phyloP scores from a whole-genome alignment of 257 asterid genomes.

The Gentiana dahurica region DNA sequence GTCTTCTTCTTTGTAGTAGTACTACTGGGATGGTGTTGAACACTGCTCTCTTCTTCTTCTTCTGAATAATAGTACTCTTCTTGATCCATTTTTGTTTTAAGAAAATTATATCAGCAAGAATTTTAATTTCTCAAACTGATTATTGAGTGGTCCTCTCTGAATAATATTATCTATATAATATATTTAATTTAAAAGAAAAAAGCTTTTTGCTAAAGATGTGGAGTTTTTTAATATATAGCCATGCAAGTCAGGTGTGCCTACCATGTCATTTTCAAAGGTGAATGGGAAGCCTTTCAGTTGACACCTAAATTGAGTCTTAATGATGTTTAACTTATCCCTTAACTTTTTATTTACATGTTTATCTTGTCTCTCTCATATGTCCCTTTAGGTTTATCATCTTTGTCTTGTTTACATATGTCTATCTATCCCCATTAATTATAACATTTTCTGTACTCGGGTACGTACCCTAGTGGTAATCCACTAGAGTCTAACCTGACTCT shows the following conservation, averaged over 20 bases:
- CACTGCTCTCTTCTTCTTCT: constrained; percentile 8
- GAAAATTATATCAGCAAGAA: neutral
- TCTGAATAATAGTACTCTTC: constrained; percentile 12
- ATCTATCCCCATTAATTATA: too few relatives aligned
- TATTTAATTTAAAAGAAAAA: neutral
- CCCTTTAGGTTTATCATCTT: too few relatives aligned
- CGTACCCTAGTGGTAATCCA: too few relatives aligned
- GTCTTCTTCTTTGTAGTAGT: constrained; percentile 3
- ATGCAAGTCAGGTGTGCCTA: constrained; percentile 10
- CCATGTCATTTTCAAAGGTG: constrained; percentile 18
- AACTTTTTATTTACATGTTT: neutral
- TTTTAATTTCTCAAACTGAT: constrained; percentile 1
- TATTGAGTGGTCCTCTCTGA: too few relatives aligned
- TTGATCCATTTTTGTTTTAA: constrained; percentile 28
- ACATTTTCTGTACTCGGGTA: too few relatives aligned
- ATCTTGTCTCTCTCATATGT: neutral
- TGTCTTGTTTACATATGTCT: too few relatives aligned
- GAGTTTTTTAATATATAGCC: constrained; percentile 21
- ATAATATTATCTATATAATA: too few relatives aligned
- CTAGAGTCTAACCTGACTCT: too few relatives aligned
- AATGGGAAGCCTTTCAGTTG: constrained; percentile 13
- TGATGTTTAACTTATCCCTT: constrained; percentile 6
- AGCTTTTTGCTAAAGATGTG: constrained; percentile 8
- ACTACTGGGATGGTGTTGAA: constrained; percentile 6
- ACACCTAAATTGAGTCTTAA: constrained; percentile 12